Conservation (phyloP, 495 filamentous ascomycete genomes). For the Wilcoxina mikolae region DNA sequence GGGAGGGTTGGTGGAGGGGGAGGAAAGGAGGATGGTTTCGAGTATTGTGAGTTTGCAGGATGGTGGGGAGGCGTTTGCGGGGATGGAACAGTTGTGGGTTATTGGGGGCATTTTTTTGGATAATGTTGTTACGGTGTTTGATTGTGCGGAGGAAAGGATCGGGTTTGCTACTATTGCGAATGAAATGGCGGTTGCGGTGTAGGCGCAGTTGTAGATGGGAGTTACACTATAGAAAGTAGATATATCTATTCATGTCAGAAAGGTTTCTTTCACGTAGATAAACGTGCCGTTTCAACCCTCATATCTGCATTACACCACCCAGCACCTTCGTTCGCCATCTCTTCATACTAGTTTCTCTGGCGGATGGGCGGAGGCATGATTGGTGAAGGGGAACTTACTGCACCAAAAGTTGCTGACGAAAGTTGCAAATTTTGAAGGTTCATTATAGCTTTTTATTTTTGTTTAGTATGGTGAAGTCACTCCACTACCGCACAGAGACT, state of each 20-base stretch:
- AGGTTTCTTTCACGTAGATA: too few relatives aligned
- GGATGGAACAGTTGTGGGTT: neutral
- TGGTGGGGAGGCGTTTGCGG: neutral
- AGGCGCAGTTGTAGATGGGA: neutral
- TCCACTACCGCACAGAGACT: too few relatives aligned
- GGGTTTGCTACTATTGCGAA: neutral
- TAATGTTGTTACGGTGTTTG: conserved; percentile 6
- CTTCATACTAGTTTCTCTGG: too few relatives aligned
- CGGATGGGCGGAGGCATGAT: too few relatives aligned
- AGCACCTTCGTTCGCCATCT: too few relatives aligned
- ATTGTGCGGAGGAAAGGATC: neutral
- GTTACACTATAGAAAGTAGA: neutral
- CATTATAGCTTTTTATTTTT: too few relatives aligned
- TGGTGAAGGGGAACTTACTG: too few relatives aligned
- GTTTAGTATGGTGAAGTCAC: too few relatives aligned
- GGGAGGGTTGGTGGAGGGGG: neutral
- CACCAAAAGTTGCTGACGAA: too few relatives aligned
- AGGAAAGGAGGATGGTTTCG: neutral
- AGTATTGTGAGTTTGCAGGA: neutral
- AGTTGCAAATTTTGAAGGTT: too few relatives aligned
- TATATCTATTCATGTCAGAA: neutral
- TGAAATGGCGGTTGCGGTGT: neutral
- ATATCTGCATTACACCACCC: too few relatives aligned
- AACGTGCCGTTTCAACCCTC: too few relatives aligned
- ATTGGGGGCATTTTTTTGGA: conserved; percentile 4